Conservation (phyloP, 1,284 basidiomycete genomes). For the Rhodotorula sp. region DNA sequence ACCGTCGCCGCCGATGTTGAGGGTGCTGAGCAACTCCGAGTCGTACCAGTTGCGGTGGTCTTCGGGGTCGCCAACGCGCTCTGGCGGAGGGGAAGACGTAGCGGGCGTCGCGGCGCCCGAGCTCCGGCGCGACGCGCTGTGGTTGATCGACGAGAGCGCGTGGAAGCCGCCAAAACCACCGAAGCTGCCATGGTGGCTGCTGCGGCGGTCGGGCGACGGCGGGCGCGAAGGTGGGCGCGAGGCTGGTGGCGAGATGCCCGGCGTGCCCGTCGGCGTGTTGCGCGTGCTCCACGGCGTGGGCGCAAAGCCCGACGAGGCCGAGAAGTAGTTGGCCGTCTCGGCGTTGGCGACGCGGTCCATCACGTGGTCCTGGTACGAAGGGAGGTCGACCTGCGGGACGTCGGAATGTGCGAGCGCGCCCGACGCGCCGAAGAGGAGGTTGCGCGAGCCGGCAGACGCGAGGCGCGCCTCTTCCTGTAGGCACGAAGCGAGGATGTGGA, state of each 20-base stretch:
- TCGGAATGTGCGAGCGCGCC: slow-evolving; percentile 53
- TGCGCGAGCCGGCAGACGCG: slow-evolving; percentile 70
- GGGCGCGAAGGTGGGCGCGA: slow-evolving; percentile 50
- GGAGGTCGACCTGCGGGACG: slow-evolving; percentile 69
- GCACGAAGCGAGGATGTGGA: slow-evolving; percentile 73
- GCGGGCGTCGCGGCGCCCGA: slow-evolving; percentile 23
- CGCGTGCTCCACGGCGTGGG: slow-evolving; percentile 41
- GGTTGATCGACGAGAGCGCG: slow-evolving; percentile 8
- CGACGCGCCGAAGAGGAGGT: slow-evolving; percentile 61
- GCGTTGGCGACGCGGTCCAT: slow-evolving; percentile 84
- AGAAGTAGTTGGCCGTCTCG: slow-evolving; percentile 57
- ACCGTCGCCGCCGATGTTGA: slow-evolving; percentile 47
- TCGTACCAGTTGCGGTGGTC: slow-evolving; percentile 69
- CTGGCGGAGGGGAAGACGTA: slow-evolving; percentile 12
- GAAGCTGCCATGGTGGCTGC: slow-evolving; percentile 18
- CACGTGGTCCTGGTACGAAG: slow-evolving; percentile 82
- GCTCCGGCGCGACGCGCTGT: slow-evolving; percentile 14
- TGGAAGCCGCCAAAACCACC: slow-evolving; percentile 27
- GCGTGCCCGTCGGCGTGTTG: slow-evolving; percentile 32
- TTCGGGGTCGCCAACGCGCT: slow-evolving; percentile 46
- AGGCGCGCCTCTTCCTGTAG: slow-evolving; percentile 72
- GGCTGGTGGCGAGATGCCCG: slow-evolving; percentile 28
- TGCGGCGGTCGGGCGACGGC: slow-evolving; percentile 43
- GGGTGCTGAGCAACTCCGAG: slow-evolving; percentile 72
- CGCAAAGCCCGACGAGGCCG: slow-evolving; percentile 33